Evolutionary conservation across 495 filamentous ascomycete genomes (phyloP), one percentile per base, ranked within the genome.

Genomic region (Aspergillus avenaceus): DNA sequence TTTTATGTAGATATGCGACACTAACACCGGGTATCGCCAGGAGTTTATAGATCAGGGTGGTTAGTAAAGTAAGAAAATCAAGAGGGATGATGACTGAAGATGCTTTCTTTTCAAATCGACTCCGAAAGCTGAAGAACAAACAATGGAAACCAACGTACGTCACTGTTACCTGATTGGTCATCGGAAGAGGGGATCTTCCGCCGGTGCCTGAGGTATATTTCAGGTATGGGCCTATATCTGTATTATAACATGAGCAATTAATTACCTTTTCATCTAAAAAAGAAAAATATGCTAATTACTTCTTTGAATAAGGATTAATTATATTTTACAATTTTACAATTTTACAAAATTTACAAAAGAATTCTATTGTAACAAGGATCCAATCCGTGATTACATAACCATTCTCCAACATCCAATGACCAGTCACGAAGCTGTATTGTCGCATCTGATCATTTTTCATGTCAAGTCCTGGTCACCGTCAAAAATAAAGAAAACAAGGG

Each of bases 91-190:
- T 31, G 25, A 22, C 27, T 53, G 47, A 54, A 53, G 38, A 40
- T 19, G 28, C n/a, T 37, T 31, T 46, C 48, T 44, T n/a, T 36
- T 36, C 13, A 53, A 22, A 23, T 47, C 21, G 32, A 13, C 19
- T 23, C 21, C 31, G 34, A 29, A 47, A 59, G 54, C 46, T 54
- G 52, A 59, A 52, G 45, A 62, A 50, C 42, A 56, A 13, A 41
- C 49, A 31, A 41, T 40, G 53, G 27, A 47, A 64, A 56, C 50
- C 50, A 47, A 41, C 52, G 66, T 75, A 74, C 70, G 72, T 75
- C 72, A 75, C 72, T 59, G 64, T 53, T 60, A 58, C 59, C 55
- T 64, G 59, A 73, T 75, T 75, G 69, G 72, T 71, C 69, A 72
- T 59, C 63, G 64, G 70, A 49, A 27, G 40, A 47, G 18, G 47